These are phyloP conservation scores for Fagopyrum tataricum DNA, from an alignment of 148 eudicot species.

Conservation along the genomic window DNA sequence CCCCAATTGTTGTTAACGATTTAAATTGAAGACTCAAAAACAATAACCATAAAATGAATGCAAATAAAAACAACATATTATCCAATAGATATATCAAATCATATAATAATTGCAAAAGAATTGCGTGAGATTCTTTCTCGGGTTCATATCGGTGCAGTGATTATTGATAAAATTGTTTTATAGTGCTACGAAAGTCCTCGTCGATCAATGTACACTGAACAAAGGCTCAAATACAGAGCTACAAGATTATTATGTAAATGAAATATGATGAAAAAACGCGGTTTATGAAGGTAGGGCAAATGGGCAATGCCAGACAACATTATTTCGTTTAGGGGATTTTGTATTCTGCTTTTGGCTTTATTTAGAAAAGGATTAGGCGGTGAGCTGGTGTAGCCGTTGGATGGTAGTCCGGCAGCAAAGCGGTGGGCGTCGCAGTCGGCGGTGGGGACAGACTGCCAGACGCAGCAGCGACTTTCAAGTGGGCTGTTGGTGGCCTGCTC, in stretches of 20 bases:
- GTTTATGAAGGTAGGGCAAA: slow-evolving; percentile 4
- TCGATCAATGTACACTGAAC: slow-evolving; percentile 7
- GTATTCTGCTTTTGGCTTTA: neutral
- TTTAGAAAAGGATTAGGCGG: neutral
- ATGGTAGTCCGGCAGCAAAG: neutral
- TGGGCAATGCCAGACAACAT: neutral
- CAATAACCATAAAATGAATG: no score
- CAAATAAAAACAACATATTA: no score
- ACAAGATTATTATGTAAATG: neutral
- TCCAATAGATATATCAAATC: no score
- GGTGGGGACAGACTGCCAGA: slow-evolving; percentile 7
- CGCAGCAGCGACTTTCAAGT: neutral
- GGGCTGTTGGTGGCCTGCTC: slow-evolving; percentile 5
- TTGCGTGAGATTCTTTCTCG: no score
- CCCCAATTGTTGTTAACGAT: no score
- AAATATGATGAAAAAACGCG: neutral
- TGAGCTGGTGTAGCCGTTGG: slow-evolving; percentile 9
- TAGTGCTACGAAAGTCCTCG: no score
- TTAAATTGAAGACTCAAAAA: no score
- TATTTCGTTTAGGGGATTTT: neutral
- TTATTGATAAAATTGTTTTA: no score
- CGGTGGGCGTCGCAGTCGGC: neutral
- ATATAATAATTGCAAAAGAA: no score
- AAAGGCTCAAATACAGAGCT: neutral
- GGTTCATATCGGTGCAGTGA: no score